phyloP scores from a whole-genome alignment of 495 filamentous ascomycete species.

The Penicillium simplicissimum region DNA sequence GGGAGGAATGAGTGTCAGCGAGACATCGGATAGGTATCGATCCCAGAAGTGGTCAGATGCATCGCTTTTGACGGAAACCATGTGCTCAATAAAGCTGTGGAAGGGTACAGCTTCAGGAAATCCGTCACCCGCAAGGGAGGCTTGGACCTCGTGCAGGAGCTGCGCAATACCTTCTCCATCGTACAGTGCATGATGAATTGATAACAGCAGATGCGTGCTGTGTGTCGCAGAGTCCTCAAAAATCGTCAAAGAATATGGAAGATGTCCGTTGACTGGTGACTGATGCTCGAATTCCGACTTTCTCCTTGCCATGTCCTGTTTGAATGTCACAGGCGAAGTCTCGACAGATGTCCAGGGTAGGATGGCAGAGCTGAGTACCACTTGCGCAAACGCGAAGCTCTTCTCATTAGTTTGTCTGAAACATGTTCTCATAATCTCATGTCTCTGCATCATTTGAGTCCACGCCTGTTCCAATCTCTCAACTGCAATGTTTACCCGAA shows the following conservation, averaged over 20 bases:
- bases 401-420: conserved; percentile 56
- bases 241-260: conserved; percentile 34
- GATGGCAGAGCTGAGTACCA: conserved; percentile 43
- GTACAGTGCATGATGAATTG: conserved; percentile 80
- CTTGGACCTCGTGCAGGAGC: conserved; percentile 66
- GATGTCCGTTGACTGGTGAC: conserved; percentile 21
- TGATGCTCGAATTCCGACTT: conserved; percentile 28
- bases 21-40: conserved; percentile 47
- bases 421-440: conserved; percentile 64
- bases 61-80: conserved; percentile 35
- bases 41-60: conserved; percentile 64
- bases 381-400: conserved; percentile 57
- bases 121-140: conserved; percentile 39
- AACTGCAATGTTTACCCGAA: conserved; percentile 48
- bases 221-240: conserved; percentile 14
- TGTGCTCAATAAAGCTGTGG: conserved; percentile 46
- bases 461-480: conserved; percentile 45
- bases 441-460: conserved; percentile 52
- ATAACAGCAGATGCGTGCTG: conserved; percentile 48
- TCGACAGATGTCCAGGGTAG: conserved; percentile 28
- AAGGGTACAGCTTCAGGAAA: conserved; percentile 41
- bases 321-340: conserved; percentile 16
- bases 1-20: conserved; percentile 44
- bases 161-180: conserved; percentile 70
- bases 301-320: conserved; percentile 17